Base-by-base conservation (phyloP, 2,329 filamentous ascomycete species). In the Calonectria pteridis region DNA sequence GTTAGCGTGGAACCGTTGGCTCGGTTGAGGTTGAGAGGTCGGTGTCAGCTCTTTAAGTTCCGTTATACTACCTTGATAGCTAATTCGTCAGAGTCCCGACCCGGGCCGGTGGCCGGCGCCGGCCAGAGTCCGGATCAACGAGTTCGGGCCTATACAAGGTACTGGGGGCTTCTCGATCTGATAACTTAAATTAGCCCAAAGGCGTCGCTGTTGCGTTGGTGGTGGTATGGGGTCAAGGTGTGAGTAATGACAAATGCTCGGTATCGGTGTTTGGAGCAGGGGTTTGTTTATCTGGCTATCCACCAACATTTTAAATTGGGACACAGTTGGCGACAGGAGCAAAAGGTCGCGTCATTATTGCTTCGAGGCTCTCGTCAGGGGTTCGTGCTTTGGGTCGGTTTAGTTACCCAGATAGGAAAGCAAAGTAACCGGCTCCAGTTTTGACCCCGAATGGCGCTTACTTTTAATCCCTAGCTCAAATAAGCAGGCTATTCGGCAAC, bases 21-120 rank as follows among this genome's bases (percentile, higher is more conserved):
- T 49, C 40, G 9, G 58, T 23, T 33, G 55, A 69, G 58, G 53
- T 63, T n/a, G n/a, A n/a, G 67, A 64, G 49, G 67, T n/a, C 46
- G 55, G 55, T 37, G 28, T 26, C 58, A 69, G 67, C 55, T 43
- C 58, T 69, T 69, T 69, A 64, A 69, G 55, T 69, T 62, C 20
- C 9, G 20, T 59, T 28, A 37, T 37, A 9, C 20, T 33, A 46
- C 43, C n/a, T n/a, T 23, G 43, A 69, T 11, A 63, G 28, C 23
- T 43, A 51, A 62, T 53, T 64, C 33, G 67, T 28, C 18, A 16
- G 55, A 16, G 20, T n/a, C 20, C 43, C 35, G 67, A 26, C 58
- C 67, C 67, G 67, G 67, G 46, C 67, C 67, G 67, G 67, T 63
- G 23, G 31, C 33, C 58, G 46, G 67, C n/a, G 33, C 46, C 58